Percentiles rank a stretch among this genome's conserved stretches.
Conservation (phyloP, 1,284 basidiomycete species). For the Vanrija sp. region DNA sequence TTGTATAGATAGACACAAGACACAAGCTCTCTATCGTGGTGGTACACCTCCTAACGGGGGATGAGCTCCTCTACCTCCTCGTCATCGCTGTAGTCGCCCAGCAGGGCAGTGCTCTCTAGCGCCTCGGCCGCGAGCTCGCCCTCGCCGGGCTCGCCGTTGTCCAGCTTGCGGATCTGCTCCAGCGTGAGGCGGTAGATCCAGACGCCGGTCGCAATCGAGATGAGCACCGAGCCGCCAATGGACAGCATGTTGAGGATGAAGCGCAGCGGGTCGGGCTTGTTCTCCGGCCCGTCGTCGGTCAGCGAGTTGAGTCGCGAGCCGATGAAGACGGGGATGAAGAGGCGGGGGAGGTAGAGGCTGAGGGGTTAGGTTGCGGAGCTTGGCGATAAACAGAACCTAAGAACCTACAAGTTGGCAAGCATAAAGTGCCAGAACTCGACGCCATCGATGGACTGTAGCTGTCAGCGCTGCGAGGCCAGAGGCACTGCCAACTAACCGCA, state of each 20-base stretch:
- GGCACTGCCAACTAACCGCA: conserved; percentile 31
- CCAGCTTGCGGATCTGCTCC: conserved; percentile 40
- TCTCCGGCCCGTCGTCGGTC: conserved; percentile 23
- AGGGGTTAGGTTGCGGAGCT: background rate
- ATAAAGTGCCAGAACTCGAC: conserved; percentile 45
- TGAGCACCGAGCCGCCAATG: conserved; percentile 29
- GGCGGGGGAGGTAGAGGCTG: conserved; percentile 37
- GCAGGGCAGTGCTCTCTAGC: conserved; percentile 32
- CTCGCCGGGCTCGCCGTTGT: conserved; percentile 10
- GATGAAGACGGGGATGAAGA: conserved; percentile 47
- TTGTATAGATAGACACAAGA: conserved; percentile 1
- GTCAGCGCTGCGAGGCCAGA: background rate
- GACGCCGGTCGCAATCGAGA: conserved; percentile 39
- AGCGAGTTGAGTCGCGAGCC: conserved; percentile 45
- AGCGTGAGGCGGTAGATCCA: conserved; percentile 48
- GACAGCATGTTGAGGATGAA: conserved; percentile 46
- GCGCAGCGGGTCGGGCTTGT: conserved; percentile 31
- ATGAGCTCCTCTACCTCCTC: conserved; percentile 18
- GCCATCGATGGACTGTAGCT: conserved; percentile 40
- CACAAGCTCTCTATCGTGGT: background rate
- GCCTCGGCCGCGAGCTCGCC: conserved; percentile 38
- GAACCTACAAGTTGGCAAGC: conserved; percentile 42
- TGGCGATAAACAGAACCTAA: background rate
- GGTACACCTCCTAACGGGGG: background rate
- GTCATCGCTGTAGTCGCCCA: conserved; percentile 32